Conservation (phyloP, 2,329 filamentous ascomycete genomes). For the Volutella citrinella region DNA sequence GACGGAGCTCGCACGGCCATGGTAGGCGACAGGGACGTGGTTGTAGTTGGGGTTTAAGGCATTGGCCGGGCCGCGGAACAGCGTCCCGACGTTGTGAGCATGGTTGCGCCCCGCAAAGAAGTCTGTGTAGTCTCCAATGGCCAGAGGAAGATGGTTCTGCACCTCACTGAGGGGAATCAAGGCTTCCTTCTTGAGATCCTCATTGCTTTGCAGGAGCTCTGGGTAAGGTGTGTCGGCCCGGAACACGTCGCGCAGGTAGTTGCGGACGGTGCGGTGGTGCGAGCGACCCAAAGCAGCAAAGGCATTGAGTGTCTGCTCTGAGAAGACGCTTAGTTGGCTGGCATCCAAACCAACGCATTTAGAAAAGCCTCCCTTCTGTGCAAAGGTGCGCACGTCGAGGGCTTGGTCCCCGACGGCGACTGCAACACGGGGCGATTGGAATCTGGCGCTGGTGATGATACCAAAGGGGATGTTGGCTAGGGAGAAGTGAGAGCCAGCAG, state of each 20-base stretch:
- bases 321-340: constrained; percentile 25
- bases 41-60: constrained; percentile 79
- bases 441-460: constrained; percentile 63
- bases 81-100: constrained; percentile 64
- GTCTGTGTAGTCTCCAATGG: constrained; percentile 80
- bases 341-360: constrained; percentile 21
- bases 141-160: constrained; percentile 68
- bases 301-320: constrained; percentile 27
- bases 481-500: constrained; percentile 35
- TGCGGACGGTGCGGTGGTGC: constrained; percentile 66
- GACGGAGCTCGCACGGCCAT: constrained; percentile 72
- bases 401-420: constrained; percentile 70
- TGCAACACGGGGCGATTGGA: constrained; percentile 58
- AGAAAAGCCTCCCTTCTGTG: constrained; percentile 40
- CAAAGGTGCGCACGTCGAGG: constrained; percentile 65
- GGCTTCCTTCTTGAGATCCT: constrained; percentile 25
- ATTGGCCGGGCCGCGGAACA: constrained; percentile 71
- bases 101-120: constrained; percentile 80
- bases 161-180: constrained; percentile 40
- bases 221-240: constrained; percentile 49
- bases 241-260: constrained; percentile 60
- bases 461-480: constrained; percentile 80
- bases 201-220: constrained; percentile 33
- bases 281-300: constrained; percentile 56
- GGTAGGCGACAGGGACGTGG: constrained; percentile 77